Conservation (phyloP, 202 grass and related monocot genomes). For the Eragrostis tef region DNA sequence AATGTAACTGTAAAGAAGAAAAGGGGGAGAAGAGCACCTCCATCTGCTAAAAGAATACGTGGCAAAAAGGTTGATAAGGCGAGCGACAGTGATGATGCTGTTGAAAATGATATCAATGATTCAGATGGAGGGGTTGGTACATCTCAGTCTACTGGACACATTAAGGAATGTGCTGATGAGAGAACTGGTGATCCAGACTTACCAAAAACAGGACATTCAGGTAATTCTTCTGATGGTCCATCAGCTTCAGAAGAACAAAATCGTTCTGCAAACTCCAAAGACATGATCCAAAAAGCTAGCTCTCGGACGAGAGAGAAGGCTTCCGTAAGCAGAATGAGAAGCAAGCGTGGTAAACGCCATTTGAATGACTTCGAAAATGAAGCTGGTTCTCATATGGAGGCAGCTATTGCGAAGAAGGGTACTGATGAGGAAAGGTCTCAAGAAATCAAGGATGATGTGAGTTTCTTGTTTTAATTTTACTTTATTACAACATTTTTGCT, state of each 20-base stretch:
- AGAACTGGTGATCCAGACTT: constrained; percentile 29
- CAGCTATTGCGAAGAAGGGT: constrained; percentile 39
- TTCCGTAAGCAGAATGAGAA: constrained; percentile 24
- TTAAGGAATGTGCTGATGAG: constrained; percentile 11
- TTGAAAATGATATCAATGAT: constrained; percentile 40
- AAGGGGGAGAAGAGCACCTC: constrained; percentile 46
- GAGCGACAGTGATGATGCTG: constrained; percentile 42
- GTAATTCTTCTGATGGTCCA: constrained; percentile 33
- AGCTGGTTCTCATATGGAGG: constrained; percentile 39
- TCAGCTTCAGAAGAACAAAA: constrained; percentile 39
- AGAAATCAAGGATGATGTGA: constrained; percentile 61
- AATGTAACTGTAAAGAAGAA: constrained; percentile 53
- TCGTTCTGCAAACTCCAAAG: constrained; percentile 36
- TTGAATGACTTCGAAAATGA: constrained; percentile 19
- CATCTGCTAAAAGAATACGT: constrained; percentile 39
- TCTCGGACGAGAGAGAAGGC: constrained; percentile 16
- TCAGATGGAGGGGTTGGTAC: constrained; percentile 35
- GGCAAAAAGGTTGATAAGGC: constrained; percentile 46
- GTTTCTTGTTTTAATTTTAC: constrained; percentile 42
- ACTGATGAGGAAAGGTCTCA: constrained; percentile 39
- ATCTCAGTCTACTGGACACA: constrained; percentile 25
- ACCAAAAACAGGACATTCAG: constrained; percentile 25
- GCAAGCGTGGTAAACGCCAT: constrained; percentile 13
- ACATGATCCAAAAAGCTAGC: constrained; percentile 1
- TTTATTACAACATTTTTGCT: constrained; percentile 8